Evolutionary conservation across 805 yeast species (phyloP).

Genomic region (Danielia reshetovae): DNA sequence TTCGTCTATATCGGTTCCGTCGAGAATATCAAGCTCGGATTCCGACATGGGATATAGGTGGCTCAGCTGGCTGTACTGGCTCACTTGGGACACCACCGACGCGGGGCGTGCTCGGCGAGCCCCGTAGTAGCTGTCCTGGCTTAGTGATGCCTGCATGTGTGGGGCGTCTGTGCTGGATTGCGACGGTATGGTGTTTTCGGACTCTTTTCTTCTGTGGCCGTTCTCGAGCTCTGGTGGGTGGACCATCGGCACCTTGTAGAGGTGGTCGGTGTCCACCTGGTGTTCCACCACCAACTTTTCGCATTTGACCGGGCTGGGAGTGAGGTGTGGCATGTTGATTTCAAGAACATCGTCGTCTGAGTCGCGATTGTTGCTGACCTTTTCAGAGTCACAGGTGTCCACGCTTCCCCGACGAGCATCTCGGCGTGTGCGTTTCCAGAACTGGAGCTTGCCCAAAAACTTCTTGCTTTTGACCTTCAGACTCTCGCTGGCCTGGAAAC

Average conservation of each 20-base stretch:
- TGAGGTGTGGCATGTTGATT: slow-evolving; percentile 3
- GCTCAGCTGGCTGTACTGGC: slow-evolving; percentile 38
- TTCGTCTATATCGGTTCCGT: slow-evolving; percentile 37
- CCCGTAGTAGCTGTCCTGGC: slow-evolving; percentile 8
- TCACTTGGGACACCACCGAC: slow-evolving; percentile 37
- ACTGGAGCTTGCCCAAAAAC: slow-evolving; percentile 31
- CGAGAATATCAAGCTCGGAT: slow-evolving; percentile 37
- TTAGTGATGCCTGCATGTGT: slow-evolving; percentile 4
- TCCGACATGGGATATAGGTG: slow-evolving; percentile 42
- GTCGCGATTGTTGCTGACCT: background rate
- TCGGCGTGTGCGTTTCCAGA: slow-evolving; percentile 28
- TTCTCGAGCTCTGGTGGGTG: background rate
- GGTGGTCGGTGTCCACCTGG: background rate
- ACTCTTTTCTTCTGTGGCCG: background rate
- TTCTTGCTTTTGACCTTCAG: slow-evolving; percentile 21
- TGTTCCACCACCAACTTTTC: background rate
- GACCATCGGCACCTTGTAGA: background rate
- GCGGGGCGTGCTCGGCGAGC: slow-evolving; percentile 33
- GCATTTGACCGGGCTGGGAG: slow-evolving; percentile 2
- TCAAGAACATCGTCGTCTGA: slow-evolving; percentile 2
- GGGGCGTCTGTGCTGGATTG: slow-evolving; percentile 1
- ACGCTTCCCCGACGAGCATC: slow-evolving; percentile 11
- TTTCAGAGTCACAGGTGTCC: slow-evolving; percentile 2
- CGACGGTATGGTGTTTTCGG: background rate
- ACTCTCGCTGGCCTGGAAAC: slow-evolving; percentile 7